phyloP scores from a whole-genome alignment of 805 yeast species.

The Ogataea henricii region DNA sequence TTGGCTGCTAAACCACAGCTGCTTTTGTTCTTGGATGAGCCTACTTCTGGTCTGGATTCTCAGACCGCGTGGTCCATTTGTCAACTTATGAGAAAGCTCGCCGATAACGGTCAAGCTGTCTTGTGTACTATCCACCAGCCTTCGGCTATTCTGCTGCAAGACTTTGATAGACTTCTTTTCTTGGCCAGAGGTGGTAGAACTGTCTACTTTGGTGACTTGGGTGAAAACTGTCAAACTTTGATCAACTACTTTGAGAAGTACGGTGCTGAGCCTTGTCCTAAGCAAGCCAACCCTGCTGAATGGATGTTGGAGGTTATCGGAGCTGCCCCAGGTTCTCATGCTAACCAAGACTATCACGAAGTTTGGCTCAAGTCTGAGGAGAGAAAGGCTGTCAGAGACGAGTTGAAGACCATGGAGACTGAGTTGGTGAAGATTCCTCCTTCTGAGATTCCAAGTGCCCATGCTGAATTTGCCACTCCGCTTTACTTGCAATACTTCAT shows the following conservation, averaged over 20 bases:
- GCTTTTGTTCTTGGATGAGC: slow-evolving; percentile 58
- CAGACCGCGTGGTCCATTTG: slow-evolving; percentile 63
- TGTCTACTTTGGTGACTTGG: slow-evolving; percentile 75
- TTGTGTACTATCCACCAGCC: slow-evolving; percentile 84
- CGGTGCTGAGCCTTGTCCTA: slow-evolving; percentile 69
- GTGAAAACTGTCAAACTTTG: slow-evolving; percentile 54
- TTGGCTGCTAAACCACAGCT: slow-evolving; percentile 57
- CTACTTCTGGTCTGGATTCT: slow-evolving; percentile 62
- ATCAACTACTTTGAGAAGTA: slow-evolving; percentile 65
- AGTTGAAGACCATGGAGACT: slow-evolving; percentile 63
- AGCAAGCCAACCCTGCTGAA: slow-evolving; percentile 78
- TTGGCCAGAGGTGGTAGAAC: slow-evolving; percentile 72
- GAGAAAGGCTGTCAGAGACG: slow-evolving; percentile 55
- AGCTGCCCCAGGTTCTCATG: slow-evolving; percentile 80
- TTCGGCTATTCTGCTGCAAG: slow-evolving; percentile 74
- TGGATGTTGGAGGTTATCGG: slow-evolving; percentile 90
- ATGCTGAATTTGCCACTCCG: slow-evolving; percentile 46
- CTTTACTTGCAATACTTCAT: slow-evolving; percentile 42
- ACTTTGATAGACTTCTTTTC: slow-evolving; percentile 74
- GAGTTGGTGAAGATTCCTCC: slow-evolving; percentile 47
- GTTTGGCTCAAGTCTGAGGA: slow-evolving; percentile 78
- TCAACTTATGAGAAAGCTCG: slow-evolving; percentile 52
- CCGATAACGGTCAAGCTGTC: slow-evolving; percentile 55
- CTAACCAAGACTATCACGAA: slow-evolving; percentile 69
- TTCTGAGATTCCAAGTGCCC: slow-evolving; percentile 36